phyloP scores from a whole-genome alignment of 2,329 filamentous ascomycete species.

The Penicillium brevicompactum region DNA sequence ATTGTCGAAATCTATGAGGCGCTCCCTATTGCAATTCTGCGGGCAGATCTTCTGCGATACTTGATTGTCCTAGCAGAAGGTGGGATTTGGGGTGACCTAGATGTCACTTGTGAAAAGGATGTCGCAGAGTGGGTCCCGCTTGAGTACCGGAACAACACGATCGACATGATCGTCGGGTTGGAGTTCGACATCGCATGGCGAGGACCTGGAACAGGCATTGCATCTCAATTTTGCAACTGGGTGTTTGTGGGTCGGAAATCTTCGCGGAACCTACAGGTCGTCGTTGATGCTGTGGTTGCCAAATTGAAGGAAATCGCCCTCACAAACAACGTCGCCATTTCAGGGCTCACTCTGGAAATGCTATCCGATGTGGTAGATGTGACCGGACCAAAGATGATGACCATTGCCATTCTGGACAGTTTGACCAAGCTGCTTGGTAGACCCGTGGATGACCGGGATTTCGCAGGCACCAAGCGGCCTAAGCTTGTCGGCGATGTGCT shows the following conservation, averaged over 20 bases:
- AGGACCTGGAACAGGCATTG: conserved; percentile 10
- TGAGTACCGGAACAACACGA: conserved; percentile 27
- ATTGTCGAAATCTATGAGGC: conserved; percentile 40
- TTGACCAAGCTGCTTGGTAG: conserved; percentile 17
- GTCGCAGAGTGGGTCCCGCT: conserved; percentile 42
- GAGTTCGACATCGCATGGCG: conserved; percentile 36
- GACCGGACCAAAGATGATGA: conserved; percentile 32
- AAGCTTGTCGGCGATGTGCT: conserved; percentile 29
- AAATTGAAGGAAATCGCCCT: conserved; percentile 20
- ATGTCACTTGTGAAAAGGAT: conserved; percentile 37
- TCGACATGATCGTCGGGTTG: conserved; percentile 41
- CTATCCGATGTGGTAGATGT: conserved; percentile 30
- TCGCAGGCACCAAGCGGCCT: conserved; percentile 22
- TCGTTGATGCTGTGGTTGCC: background rate
- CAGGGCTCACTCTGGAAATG: conserved; percentile 26
- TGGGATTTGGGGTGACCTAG: conserved; percentile 47
- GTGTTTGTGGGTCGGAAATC: background rate
- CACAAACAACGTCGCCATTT: conserved; percentile 14
- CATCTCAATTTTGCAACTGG: conserved; percentile 19
- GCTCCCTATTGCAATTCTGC: conserved; percentile 41
- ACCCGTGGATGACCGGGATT: conserved; percentile 25
- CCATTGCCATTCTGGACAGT: conserved; percentile 22
- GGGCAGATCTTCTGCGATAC: conserved; percentile 48
- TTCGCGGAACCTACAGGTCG: background rate
- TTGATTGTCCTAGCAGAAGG: conserved; percentile 44